phyloP scores from a whole-genome alignment of 2,329 filamentous ascomycete species.

The Knoxdaviesia capensis region DNA sequence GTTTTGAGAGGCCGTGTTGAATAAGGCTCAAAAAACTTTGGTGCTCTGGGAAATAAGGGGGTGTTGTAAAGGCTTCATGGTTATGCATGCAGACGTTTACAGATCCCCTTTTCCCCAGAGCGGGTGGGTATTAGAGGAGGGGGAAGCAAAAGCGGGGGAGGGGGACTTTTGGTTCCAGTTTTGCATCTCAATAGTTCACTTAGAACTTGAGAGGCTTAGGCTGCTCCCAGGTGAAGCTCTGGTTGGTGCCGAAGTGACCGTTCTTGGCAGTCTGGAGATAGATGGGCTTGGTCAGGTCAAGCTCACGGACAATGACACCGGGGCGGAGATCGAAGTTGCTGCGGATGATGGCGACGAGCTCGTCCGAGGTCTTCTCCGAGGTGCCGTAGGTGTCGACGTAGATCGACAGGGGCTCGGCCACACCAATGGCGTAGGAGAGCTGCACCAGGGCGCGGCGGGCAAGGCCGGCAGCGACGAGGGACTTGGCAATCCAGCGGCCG shows the following conservation, averaged over 20 bases:
- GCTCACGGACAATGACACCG: constrained; percentile 95
- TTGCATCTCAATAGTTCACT: constrained; percentile 10
- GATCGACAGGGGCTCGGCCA: constrained; percentile 91
- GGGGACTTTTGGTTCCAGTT: no score
- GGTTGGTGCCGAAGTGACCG: constrained; percentile 95
- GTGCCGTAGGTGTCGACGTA: constrained; percentile 98
- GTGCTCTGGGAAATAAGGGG: no score
- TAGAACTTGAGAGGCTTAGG: constrained; percentile 89
- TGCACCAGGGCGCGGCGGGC: constrained; percentile 88
- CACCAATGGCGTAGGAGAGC: constrained; percentile 98
- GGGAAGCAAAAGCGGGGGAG: no score
- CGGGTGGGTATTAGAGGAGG: no score
- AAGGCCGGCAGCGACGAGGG: constrained; percentile 71
- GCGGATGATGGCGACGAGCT: constrained; percentile 87
- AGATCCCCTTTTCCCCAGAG: no score
- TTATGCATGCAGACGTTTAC: no score
- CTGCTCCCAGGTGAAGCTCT: constrained; percentile 95
- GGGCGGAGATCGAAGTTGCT: constrained; percentile 96
- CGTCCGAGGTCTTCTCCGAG: constrained; percentile 68
- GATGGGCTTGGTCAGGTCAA: constrained; percentile 87
- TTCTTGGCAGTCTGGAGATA: constrained; percentile 99
- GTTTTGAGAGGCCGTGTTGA: no score
- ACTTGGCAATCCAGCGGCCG: constrained; percentile 97
- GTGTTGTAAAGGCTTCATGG: no score
- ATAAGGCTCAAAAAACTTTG: no score